phyloP scores from a whole-genome alignment of 768 basidiomycete genomes.

The Boletus subcaerulescens region DNA sequence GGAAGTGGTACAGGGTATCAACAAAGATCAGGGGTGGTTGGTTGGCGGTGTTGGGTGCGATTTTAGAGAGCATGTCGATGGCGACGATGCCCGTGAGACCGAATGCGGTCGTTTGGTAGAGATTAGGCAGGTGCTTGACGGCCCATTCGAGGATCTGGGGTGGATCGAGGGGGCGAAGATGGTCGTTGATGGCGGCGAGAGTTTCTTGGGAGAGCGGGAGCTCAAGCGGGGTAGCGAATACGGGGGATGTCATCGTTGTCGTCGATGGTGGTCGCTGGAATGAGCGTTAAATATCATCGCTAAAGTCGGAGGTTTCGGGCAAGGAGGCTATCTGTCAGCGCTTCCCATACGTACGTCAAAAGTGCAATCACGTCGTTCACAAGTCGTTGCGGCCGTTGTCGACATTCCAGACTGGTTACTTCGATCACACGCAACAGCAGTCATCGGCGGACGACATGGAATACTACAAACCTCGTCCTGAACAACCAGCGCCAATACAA shows the following conservation, averaged over 20 bases:
- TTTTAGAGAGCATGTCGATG: slow-evolving; percentile 90
- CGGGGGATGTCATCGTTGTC: slow-evolving; percentile 7
- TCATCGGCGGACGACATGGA: slow-evolving; percentile 15
- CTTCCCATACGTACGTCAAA: background rate
- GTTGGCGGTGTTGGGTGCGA: slow-evolving; percentile 47
- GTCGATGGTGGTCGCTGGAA: background rate
- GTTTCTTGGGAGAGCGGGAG: slow-evolving; percentile 58
- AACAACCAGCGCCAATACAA: slow-evolving; percentile 17
- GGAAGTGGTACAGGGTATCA: slow-evolving; percentile 96
- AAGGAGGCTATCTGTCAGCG: no score
- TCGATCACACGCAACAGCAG: no score
- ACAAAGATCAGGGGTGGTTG: slow-evolving; percentile 87
- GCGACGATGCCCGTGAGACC: slow-evolving; percentile 93
- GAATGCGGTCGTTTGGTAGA: slow-evolving; percentile 95
- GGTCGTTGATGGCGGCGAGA: slow-evolving; percentile 66
- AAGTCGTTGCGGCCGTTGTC: background rate
- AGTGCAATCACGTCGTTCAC: no score
- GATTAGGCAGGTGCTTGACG: slow-evolving; percentile 66
- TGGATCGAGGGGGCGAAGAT: slow-evolving; percentile 70
- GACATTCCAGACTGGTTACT: background rate
- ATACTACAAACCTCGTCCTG: slow-evolving; percentile 29
- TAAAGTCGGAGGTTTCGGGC: no score
- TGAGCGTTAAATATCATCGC: background rate
- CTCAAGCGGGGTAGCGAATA: slow-evolving; percentile 39
- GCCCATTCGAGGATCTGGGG: slow-evolving; percentile 89